Base-by-base conservation (phyloP, 208 protist species). In the Leishmania guyanensis region DNA sequence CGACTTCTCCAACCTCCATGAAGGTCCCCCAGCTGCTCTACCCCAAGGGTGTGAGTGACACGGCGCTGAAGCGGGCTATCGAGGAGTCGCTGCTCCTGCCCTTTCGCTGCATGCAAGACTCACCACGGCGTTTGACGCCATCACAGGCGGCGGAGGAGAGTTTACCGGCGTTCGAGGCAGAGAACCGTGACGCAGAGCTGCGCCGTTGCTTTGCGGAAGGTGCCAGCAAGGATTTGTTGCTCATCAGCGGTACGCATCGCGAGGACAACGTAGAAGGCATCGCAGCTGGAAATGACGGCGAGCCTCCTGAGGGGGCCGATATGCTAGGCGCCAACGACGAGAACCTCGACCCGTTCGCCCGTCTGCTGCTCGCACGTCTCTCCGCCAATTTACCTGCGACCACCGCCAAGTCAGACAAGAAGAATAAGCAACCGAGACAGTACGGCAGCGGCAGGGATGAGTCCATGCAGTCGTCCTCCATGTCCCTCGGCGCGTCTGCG, bases 31-130 rank as follows among this genome's bases (percentile, higher is more conserved):
- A 80, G 60, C 66, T 83, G 53, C 83, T 86, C n/a, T 86, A 86
- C 75, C 78, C 72, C 54, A 51, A 84, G 20, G 88, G 83, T 29
- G 82, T 92, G 48, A 92, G 86, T 56, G 82, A 79, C 29, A 77
- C 85, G 48, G 90, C 93, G 39, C 74, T 97, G 43, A 90, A 90
- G 66, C 77, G 90, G 6, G 93, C 93, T 48, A 95, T 97, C 75
- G 87, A 91, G 39, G 93, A 97, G 75, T 88, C 81, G 29, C 65
- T 93, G 46, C 77, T 84, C 72, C 84, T 95, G 16, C 84, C 86
- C 58, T 90, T 90, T 48, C 89, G 88, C 70, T 95, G 91, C 76
- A 64, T 79, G 51, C 84, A 79, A 56, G 91, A 97, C 82, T 78
- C 86, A 16, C 85, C 88, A 70, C 69, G 84, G 72, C 70, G 90